Conservation (phyloP, 2,329 filamentous ascomycete species). For the Fusarium sp. region DNA sequence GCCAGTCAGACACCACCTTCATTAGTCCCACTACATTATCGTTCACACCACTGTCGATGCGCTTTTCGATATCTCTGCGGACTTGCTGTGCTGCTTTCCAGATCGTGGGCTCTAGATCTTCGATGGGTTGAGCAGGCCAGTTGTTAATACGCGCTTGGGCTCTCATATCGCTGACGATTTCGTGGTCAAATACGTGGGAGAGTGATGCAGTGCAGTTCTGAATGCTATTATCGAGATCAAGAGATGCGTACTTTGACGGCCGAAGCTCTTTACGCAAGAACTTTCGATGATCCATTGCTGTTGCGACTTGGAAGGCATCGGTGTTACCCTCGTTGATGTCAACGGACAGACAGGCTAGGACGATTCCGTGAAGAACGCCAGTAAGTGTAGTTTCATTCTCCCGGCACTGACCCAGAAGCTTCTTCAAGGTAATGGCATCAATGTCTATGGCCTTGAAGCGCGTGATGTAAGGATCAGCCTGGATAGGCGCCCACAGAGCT, state of each 20-base stretch:
- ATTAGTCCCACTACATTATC: background rate
- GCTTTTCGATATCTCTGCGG: background rate
- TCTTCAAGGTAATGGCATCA: background rate
- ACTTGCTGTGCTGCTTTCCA: constrained; percentile 1
- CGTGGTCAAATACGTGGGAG: background rate
- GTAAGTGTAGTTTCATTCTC: background rate
- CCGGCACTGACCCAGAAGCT: background rate
- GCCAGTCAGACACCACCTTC: constrained; percentile 4
- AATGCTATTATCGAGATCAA: background rate
- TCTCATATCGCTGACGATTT: background rate
- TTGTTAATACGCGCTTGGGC: background rate
- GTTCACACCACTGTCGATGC: background rate
- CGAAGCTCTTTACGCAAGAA: background rate
- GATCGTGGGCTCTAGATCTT: background rate
- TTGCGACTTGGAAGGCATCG: background rate
- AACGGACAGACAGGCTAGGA: background rate
- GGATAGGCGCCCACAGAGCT: background rate
- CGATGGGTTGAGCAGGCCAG: background rate
- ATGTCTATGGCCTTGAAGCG: background rate
- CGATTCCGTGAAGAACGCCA: background rate
- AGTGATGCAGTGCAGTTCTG: background rate
- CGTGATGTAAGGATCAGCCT: background rate
- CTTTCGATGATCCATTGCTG: background rate
- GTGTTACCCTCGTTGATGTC: background rate
- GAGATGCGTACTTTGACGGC: background rate